phyloP scores from a whole-genome alignment of 2,329 filamentous ascomycete genomes.

The Ustulina deusta region DNA sequence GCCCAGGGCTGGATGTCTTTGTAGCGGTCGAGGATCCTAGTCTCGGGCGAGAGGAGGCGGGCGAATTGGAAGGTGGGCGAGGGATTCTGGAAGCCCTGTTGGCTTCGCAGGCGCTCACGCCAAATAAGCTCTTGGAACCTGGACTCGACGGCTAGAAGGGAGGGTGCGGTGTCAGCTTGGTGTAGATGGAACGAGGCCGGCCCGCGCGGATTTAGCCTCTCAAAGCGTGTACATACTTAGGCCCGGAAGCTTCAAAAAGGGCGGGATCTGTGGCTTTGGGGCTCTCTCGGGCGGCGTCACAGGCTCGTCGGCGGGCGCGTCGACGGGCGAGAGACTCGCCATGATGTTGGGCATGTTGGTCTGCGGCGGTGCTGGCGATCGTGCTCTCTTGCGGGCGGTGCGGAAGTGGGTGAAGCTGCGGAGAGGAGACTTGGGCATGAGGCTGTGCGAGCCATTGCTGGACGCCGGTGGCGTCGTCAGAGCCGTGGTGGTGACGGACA shows the following conservation, averaged over 20 bases:
- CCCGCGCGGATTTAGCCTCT: too few relatives aligned
- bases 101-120: conserved; percentile 63
- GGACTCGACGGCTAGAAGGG: conserved; percentile 59
- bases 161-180: background rate
- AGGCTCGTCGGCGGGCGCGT: conserved; percentile 50
- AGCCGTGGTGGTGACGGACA: conserved; percentile 43
- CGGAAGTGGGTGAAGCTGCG: conserved; percentile 58
- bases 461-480: conserved; percentile 43
- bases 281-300: conserved; percentile 36
- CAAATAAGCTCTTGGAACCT: conserved; percentile 67
- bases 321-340: conserved; percentile 52
- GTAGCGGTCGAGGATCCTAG: conserved; percentile 82
- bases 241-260: conserved; percentile 64
- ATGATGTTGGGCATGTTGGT: conserved; percentile 43
- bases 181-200: background rate
- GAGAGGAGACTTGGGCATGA: conserved; percentile 54
- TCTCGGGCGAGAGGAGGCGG: conserved; percentile 67
- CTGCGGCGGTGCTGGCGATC: conserved; percentile 53
- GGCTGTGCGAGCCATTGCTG: conserved; percentile 39
- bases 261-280: conserved; percentile 55
- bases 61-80: conserved; percentile 57
- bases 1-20: conserved; percentile 90
- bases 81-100: conserved; percentile 55
- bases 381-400: conserved; percentile 61
- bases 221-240: conserved; percentile 55